Evolutionary conservation across 2,329 filamentous ascomycete genomes (phyloP).

Genomic region (Juglanconis juglandina): DNA sequence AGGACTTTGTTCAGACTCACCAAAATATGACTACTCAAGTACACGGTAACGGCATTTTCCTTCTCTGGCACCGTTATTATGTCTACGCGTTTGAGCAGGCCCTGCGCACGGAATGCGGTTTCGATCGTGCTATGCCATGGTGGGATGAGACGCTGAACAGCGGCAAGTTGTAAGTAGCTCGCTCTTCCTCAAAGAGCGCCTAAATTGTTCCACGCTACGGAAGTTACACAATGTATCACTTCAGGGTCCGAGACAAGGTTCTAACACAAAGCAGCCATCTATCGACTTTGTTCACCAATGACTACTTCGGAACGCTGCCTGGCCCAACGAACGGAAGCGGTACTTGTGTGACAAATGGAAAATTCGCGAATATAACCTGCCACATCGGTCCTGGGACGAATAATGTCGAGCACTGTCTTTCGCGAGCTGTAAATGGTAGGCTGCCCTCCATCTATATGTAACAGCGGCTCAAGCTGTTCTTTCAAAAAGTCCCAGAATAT

Average conservation of each 20-base stretch:
- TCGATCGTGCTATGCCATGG: conserved; percentile 2
- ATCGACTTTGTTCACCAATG: background rate
- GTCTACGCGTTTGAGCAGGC: conserved; percentile 10
- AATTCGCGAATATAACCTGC: background rate
- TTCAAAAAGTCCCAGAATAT: background rate
- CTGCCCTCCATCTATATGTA: background rate
- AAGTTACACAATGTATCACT: background rate
- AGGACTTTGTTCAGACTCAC: conserved; percentile 31
- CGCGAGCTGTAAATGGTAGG: conserved; percentile 2
- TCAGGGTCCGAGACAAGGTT: background rate
- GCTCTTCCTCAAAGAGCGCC: background rate
- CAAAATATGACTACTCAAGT: conserved; percentile 30
- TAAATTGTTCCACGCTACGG: background rate
- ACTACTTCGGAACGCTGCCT: conserved; percentile 5
- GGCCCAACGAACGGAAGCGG: background rate
- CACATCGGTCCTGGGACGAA: conserved; percentile 5
- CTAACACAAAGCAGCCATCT: background rate
- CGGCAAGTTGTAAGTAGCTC: background rate
- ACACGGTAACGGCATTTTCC: conserved; percentile 24
- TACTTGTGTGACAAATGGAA: conserved; percentile 4
- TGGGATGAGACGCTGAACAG: conserved; percentile 12
- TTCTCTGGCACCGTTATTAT: conserved; percentile 10
- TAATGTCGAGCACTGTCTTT: conserved; percentile 1
- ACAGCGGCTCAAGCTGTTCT: background rate
- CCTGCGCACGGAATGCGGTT: conserved; percentile 8